A percentile compares a stretch with the other conserved stretches of the same genome.
Conservation (phyloP, 805 yeast genomes). For the Clavispora vitiphila region DNA sequence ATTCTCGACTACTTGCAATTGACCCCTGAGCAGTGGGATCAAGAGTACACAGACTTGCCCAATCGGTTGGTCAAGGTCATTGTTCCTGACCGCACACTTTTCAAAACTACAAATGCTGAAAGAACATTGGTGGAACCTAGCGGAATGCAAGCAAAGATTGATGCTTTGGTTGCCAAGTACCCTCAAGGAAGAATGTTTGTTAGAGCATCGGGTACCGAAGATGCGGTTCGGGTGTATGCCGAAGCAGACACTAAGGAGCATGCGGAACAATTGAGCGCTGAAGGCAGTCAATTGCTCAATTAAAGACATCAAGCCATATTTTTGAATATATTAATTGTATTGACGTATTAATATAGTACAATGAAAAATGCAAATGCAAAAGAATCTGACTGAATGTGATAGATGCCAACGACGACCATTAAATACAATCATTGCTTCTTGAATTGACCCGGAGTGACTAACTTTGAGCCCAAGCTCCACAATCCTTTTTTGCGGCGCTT, state of each 20-base stretch:
- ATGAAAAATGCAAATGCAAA: neutral
- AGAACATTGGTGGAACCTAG: constrained; percentile 69
- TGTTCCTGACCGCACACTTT: constrained; percentile 75
- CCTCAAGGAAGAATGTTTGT: constrained; percentile 80
- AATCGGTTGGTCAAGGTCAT: constrained; percentile 75
- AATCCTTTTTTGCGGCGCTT: constrained; percentile 55
- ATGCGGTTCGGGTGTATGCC: constrained; percentile 93
- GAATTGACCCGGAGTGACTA: constrained; percentile 74
- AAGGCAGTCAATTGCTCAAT: constrained; percentile 25
- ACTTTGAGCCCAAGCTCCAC: constrained; percentile 53
- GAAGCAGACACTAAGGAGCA: constrained; percentile 57
- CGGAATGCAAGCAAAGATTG: constrained; percentile 73
- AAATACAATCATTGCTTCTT: constrained; percentile 34
- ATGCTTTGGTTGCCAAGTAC: constrained; percentile 53
- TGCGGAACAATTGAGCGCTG: constrained; percentile 24
- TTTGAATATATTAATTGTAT: no score
- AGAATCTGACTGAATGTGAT: no score
- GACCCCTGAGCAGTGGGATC: constrained; percentile 69
- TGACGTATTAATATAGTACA: no score
- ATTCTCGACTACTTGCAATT: constrained; percentile 53
- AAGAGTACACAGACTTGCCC: constrained; percentile 78
- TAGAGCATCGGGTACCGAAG: constrained; percentile 96
- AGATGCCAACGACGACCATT: no score
- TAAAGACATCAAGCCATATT: constrained; percentile 1
- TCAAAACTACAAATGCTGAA: constrained; percentile 88